These are phyloP conservation scores for Coleophoma cylindrospora DNA, from an alignment of 2,329 filamentous ascomycete species.

Conservation along the genomic window DNA sequence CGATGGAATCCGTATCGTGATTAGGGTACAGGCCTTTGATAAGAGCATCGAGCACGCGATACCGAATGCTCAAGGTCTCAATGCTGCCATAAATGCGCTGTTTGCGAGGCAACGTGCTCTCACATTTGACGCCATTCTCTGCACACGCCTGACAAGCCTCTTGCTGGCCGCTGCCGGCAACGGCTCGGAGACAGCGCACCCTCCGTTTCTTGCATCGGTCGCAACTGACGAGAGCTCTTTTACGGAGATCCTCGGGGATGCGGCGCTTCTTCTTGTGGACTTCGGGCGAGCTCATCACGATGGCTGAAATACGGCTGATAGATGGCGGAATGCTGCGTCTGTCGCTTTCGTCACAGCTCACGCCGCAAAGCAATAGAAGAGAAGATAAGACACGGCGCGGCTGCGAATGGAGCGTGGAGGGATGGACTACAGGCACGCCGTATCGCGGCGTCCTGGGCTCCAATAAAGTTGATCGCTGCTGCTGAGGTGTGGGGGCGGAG, in stretches of 20 bases:
- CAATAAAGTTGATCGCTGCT: no score
- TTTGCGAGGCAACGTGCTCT: constrained; percentile 37
- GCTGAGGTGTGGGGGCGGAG: no score
- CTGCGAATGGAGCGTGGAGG: no score
- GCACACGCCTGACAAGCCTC: constrained; percentile 33
- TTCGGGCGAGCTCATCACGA: background rate
- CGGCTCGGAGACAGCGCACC: constrained; percentile 28
- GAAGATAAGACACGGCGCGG: no score
- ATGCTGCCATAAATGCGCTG: constrained; percentile 39
- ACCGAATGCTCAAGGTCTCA: constrained; percentile 37
- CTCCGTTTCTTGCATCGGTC: constrained; percentile 31
- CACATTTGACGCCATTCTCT: constrained; percentile 31
- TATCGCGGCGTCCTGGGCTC: background rate
- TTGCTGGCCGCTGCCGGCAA: constrained; percentile 15
- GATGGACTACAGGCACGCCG: no score
- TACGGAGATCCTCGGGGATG: constrained; percentile 29
- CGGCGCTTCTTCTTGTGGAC: constrained; percentile 24
- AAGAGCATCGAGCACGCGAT: constrained; percentile 35
- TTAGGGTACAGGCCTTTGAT: constrained; percentile 35
- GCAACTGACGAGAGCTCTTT: constrained; percentile 29
- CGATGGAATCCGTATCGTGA: constrained; percentile 31
- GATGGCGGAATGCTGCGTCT: no score
- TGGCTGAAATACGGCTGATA: no score
- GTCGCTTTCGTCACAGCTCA: no score
- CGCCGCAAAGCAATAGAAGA: no score